phyloP scores from a whole-genome alignment of 352 stramenopile species.

The Phytophthora meadii region DNA sequence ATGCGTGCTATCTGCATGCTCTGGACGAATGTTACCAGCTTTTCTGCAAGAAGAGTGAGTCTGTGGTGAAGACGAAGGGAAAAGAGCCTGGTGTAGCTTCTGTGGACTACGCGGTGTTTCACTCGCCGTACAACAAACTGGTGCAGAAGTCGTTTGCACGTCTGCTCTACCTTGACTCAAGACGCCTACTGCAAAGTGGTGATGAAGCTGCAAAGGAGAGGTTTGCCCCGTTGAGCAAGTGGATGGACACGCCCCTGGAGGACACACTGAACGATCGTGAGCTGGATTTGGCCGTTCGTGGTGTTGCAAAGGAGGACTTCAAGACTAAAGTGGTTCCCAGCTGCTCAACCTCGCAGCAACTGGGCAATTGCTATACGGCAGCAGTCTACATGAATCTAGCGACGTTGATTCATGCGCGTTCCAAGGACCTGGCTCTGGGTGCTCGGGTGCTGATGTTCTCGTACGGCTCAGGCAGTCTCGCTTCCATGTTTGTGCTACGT shows the following conservation, averaged over 20 bases:
- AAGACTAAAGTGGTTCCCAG: constrained; percentile 80
- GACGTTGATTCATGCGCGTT: constrained; percentile 84
- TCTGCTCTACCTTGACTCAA: constrained; percentile 78
- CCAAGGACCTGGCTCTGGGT: constrained; percentile 49
- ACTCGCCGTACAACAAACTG: constrained; percentile 99
- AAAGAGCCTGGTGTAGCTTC: constrained; percentile 47
- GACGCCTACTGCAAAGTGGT: constrained; percentile 33
- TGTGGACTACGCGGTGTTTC: constrained; percentile 96
- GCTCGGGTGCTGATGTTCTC: constrained; percentile 95
- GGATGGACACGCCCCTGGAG: constrained; percentile 81
- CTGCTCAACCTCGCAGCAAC: constrained; percentile 85
- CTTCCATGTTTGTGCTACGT: constrained; percentile 92
- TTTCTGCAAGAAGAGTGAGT: constrained; percentile 88
- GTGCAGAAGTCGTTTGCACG: constrained; percentile 96
- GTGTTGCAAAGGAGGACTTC: constrained; percentile 80
- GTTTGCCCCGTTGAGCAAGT: constrained; percentile 65
- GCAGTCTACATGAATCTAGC: constrained; percentile 97
- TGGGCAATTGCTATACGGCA: constrained; percentile 98
- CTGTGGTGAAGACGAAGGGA: constrained; percentile 8
- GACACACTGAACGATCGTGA: constrained; percentile 93
- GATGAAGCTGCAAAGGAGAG: constrained; percentile 26
- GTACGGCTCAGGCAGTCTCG: constrained; percentile 96
- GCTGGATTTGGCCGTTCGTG: constrained; percentile 90
- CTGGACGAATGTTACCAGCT: constrained; percentile 95
- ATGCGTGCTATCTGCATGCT: constrained; percentile 95